phyloP scores from a whole-genome alignment of 2,329 filamentous ascomycete species.

The Periglandula ipomoeae region DNA sequence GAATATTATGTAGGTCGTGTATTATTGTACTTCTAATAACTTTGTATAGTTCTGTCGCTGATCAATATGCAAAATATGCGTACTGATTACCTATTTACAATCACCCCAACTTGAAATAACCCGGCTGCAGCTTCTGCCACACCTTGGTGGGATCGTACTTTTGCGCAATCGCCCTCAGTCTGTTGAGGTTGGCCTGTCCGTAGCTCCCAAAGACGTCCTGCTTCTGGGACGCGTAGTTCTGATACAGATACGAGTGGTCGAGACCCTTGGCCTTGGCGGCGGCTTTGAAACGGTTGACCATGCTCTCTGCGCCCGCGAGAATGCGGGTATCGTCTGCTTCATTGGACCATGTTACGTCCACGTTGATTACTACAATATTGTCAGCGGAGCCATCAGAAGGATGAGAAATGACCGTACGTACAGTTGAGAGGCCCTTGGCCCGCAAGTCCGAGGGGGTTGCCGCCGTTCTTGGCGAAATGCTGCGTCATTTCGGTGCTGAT shows the following conservation, averaged over 20 bases:
- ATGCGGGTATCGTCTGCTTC: too few relatives aligned
- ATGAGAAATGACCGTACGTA: too few relatives aligned
- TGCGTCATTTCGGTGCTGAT: constrained; percentile 28
- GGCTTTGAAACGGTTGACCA: too few relatives aligned
- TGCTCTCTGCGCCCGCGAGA: too few relatives aligned
- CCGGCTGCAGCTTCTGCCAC: constrained; percentile 26
- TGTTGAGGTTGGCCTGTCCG: constrained; percentile 27
- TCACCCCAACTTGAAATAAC: constrained; percentile 28
- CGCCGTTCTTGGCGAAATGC: constrained; percentile 23
- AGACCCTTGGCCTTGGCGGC: constrained; percentile 21
- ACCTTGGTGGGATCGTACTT: constrained; percentile 29
- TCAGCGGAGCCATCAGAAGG: too few relatives aligned
- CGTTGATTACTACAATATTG: too few relatives aligned
- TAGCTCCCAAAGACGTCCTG: constrained; percentile 33
- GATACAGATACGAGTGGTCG: constrained; percentile 30
- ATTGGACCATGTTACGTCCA: constrained; percentile 1
- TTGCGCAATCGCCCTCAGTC: constrained; percentile 19
- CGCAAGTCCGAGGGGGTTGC: constrained; percentile 22
- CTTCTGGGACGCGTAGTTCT: constrained; percentile 34
- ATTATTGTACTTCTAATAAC: too few relatives aligned
- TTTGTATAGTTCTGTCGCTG: too few relatives aligned
- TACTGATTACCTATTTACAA: too few relatives aligned
- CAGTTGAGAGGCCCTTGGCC: constrained; percentile 17
- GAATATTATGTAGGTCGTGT: too few relatives aligned
- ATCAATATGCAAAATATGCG: too few relatives aligned